A percentile compares a stretch with the other conserved stretches of the same genome.
Conservation (phyloP, 2,329 filamentous ascomycete species). For the Fusarium floridanum region DNA sequence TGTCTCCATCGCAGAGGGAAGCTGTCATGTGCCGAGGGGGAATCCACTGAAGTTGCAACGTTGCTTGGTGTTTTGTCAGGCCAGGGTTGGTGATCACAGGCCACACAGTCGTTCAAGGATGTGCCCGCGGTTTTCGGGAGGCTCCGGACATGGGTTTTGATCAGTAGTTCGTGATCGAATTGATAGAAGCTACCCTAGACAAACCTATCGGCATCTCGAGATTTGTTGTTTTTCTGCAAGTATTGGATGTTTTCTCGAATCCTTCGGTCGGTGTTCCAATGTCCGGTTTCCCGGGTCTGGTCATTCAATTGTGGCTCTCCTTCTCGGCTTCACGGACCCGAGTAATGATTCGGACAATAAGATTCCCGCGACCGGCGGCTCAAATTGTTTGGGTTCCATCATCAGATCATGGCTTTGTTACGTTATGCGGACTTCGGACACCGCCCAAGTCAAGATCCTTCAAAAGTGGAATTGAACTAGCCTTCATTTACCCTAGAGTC, state of each 20-base stretch:
- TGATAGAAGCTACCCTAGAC: conserved; percentile 25
- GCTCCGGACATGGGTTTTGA: conserved; percentile 7
- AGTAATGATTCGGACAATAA: not conserved
- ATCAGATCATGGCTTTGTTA: not conserved
- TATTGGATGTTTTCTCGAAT: not conserved
- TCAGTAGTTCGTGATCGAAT: not conserved
- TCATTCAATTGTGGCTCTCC: not conserved
- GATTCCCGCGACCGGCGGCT: not conserved
- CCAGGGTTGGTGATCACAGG: conserved; percentile 4
- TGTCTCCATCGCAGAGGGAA: conserved; percentile 8
- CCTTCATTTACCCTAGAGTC: not conserved
- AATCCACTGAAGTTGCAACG: conserved; percentile 32
- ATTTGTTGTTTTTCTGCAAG: not conserved
- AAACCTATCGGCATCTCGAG: not conserved
- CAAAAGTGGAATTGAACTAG: not conserved
- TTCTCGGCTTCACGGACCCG: not conserved
- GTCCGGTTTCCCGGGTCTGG: not conserved
- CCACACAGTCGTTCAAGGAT: conserved; percentile 1
- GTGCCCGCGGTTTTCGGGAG: not conserved
- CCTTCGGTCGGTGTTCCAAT: not conserved
- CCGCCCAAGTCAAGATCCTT: not conserved
- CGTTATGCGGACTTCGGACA: not conserved
- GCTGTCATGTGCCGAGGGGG: conserved; percentile 27
- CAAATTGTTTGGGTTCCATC: not conserved
- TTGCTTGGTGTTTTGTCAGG: conserved; percentile 28